A percentile compares a stretch with the other conserved stretches of the same genome.
phyloP scores from a whole-genome alignment of 2,329 filamentous ascomycete species.

The Aspergillus ruber region DNA sequence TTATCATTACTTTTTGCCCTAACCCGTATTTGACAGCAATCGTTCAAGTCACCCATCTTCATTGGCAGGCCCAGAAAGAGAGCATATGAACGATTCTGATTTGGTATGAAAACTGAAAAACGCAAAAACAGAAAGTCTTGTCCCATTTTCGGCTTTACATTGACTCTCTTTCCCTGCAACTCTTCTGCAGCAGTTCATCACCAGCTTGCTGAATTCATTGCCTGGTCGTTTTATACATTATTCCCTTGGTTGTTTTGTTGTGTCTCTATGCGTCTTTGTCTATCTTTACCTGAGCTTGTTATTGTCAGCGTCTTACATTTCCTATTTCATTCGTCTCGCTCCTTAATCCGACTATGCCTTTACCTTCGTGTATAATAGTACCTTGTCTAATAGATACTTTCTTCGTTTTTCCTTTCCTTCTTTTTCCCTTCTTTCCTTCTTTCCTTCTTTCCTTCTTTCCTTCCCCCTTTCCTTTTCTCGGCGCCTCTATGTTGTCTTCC shows the following conservation, averaged over 20 bases:
- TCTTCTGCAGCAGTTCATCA: not conserved
- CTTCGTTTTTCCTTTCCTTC: constrained; percentile 22
- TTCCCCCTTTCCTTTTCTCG: not conserved
- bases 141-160: not conserved
- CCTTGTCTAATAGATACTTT: not conserved
- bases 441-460: not conserved
- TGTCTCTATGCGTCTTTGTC: not conserved
- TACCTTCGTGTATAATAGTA: constrained; percentile 3
- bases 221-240: not conserved
- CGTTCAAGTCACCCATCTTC: not conserved
- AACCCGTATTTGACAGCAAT: not conserved
- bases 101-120: not conserved
- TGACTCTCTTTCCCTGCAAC: not conserved
- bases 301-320: not conserved
- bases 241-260: not conserved
- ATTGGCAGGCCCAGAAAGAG: not conserved
- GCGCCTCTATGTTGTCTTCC: not conserved
- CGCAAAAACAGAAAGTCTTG: too few species aligned
- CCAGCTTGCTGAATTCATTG: not conserved
- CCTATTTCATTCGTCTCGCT: not conserved
- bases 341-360: not conserved
- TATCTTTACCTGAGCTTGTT: not conserved
- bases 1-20: not conserved
- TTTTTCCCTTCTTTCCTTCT: not conserved
- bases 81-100: not conserved